Percentiles rank a stretch among this genome's conserved stretches.
Evolutionary conservation across 75 land plant genomes (phyloP).

Genomic region (Selaginella tamariscina): DNA sequence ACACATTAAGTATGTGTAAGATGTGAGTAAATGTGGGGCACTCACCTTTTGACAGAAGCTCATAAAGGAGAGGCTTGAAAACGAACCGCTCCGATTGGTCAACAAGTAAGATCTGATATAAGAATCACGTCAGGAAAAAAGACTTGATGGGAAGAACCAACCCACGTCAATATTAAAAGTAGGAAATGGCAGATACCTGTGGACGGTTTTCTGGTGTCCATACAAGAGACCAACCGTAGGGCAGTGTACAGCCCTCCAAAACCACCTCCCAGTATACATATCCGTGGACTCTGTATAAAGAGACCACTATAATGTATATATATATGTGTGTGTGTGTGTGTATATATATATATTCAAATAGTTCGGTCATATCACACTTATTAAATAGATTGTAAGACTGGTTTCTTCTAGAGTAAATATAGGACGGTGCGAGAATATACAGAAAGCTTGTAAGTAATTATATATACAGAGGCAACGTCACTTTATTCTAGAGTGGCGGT

Average conservation of each 20-base stretch:
- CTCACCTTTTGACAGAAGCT: conserved; percentile 87
- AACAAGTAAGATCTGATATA: conserved; percentile 60
- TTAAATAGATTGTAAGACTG: too few species aligned
- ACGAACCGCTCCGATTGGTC: conserved; percentile 95
- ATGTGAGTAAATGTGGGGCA: not conserved
- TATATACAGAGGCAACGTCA: too few species aligned
- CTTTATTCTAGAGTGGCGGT: too few species aligned
- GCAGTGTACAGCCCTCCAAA: conserved; percentile 98
- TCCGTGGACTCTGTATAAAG: conserved; percentile 61
- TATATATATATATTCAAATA: too few species aligned
- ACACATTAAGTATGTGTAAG: too few species aligned
- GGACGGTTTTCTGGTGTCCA: conserved; percentile 83
- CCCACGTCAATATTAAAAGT: too few species aligned
- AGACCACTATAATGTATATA: not conserved
- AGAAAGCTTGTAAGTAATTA: too few species aligned
- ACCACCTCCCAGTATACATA: conserved; percentile 94
- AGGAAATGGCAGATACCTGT: conserved; percentile 39
- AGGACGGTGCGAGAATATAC: too few species aligned
- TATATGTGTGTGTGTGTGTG: not conserved
- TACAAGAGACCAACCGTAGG: conserved; percentile 69
- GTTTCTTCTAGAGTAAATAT: too few species aligned
- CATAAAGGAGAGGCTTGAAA: conserved; percentile 91
- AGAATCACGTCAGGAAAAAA: not conserved
- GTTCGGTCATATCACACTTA: too few species aligned
- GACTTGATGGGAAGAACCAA: not conserved